Base-by-base conservation (phyloP, 2,329 filamentous ascomycete species). In the Venturia effusa region DNA sequence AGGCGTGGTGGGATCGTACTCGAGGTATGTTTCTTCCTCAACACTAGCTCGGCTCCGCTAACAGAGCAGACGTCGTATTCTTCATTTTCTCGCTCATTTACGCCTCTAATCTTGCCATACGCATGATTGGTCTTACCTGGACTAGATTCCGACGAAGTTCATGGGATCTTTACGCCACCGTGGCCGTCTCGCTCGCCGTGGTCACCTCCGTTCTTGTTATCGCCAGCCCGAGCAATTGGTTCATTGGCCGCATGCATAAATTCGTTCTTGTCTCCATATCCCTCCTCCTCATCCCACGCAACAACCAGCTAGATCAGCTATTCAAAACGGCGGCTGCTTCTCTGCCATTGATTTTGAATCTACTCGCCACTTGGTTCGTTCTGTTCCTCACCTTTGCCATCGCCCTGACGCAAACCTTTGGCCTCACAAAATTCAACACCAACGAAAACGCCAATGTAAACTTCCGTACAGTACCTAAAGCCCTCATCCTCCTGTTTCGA, bases 271-370 rank as follows among this genome's bases (percentile, higher is more conserved):
- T 97, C 24, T 88, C 90, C 10, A 88, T 97, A 63, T 87, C 94
- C 2, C 81, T 97, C 10, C 80, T 99, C 61, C 83, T 99, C 40
- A 99, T 99, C 66, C 94, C 94, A 0, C 85, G 95, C 61, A 99
- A 99, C 73, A 95, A 99, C 70, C 92, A 96, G 61, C 83, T 99
- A 27, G 95, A 99, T 73, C 94, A 99, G 74, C 84, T 99, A 0
- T 99, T 99, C 84, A 99, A 99, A 76, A 99, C 95, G 1, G 95
- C 93, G 0, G 94, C 94, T 13, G 94, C 93, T 62, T 96, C 90
- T 85, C 78, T 99, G 69, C 88, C 90, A 1, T 87, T 90, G 22
- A 99, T 99, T 69, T 85, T 88, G 65, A 99, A 97, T 71, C 80
- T 99, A 54, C 79, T 99, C 45, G 93, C 93, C 1, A 99, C 95